Conservation (phyloP, 192 early-diverging fungal genomes). For the Coemansia sp. region DNA sequence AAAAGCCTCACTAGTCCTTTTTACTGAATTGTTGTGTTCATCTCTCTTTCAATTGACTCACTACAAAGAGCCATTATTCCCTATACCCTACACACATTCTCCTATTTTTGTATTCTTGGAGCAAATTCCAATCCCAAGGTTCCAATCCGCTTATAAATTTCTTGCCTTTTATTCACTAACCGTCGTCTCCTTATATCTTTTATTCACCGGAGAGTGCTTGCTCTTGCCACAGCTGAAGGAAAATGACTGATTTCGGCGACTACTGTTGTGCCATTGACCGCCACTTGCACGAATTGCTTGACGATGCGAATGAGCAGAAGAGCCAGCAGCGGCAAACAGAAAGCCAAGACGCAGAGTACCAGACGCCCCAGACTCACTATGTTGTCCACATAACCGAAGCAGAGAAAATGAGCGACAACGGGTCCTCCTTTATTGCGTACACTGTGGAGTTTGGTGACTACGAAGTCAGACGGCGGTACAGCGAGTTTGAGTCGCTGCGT, state of each 20-base stretch:
- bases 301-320: conserved; percentile 44
- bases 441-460: conserved; percentile 48
- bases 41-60: neutral
- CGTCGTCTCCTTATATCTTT: neutral
- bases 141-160: neutral
- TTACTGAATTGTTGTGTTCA: neutral
- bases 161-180: neutral
- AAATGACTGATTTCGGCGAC: conserved; percentile 47
- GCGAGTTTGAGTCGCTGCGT: conserved; percentile 93
- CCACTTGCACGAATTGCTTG: conserved; percentile 48
- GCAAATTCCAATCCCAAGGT: neutral
- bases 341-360: conserved; percentile 23
- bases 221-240: neutral
- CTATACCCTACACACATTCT: neutral
- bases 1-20: neutral
- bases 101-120: neutral
- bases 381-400: conserved; percentile 50
- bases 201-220: neutral
- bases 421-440: conserved; percentile 50
- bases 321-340: conserved; percentile 19
- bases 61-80: neutral
- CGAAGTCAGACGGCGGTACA: conserved; percentile 81
- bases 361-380: conserved; percentile 41
- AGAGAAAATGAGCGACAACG: conserved; percentile 46
- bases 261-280: conserved; percentile 55